A percentile compares a stretch with the other conserved stretches of the same genome.
These are phyloP conservation scores for Nicotiana rustica DNA, from an alignment of 305 asterid species.

Conservation along the genomic window DNA sequence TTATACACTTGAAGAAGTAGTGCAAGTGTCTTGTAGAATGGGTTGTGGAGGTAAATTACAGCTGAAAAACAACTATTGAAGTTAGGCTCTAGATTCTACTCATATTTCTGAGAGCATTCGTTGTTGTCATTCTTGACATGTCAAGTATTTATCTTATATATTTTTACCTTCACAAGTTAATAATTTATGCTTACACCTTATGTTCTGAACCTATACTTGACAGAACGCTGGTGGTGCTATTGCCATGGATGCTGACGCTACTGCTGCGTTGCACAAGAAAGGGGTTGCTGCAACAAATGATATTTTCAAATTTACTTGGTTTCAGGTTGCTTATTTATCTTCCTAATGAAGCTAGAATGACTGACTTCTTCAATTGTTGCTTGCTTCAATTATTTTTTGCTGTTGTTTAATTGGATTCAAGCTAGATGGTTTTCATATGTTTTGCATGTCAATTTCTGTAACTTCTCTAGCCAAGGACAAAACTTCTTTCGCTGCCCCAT, in stretches of 20 bases:
- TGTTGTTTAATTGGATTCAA: background rate
- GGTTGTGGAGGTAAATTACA: background rate
- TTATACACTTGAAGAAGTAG: background rate
- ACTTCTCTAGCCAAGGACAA: constrained; percentile 19
- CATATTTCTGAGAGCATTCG: background rate
- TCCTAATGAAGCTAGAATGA: constrained; percentile 37
- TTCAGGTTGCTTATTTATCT: constrained; percentile 55
- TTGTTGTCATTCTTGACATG: background rate
- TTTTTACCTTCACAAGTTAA: background rate
- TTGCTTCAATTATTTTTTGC: constrained; percentile 24
- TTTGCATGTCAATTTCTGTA: background rate
- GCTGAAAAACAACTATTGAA: constrained; percentile 9
- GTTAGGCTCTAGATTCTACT: constrained; percentile 17
- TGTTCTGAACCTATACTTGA: constrained; percentile 28
- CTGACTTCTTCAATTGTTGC: constrained; percentile 22
- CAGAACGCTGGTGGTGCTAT: constrained; percentile 84
- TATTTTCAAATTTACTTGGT: constrained; percentile 83
- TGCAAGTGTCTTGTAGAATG: constrained; percentile 7
- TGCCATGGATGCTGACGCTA: constrained; percentile 96
- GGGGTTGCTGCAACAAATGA: constrained; percentile 83
- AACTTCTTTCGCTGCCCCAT: background rate
- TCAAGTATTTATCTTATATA: background rate
- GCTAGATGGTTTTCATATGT: background rate
- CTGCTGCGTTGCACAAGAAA: constrained; percentile 76
- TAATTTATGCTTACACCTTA: constrained; percentile 19